Conservation (phyloP, 1,139 yeast species). For the Kodamaea sp. region DNA sequence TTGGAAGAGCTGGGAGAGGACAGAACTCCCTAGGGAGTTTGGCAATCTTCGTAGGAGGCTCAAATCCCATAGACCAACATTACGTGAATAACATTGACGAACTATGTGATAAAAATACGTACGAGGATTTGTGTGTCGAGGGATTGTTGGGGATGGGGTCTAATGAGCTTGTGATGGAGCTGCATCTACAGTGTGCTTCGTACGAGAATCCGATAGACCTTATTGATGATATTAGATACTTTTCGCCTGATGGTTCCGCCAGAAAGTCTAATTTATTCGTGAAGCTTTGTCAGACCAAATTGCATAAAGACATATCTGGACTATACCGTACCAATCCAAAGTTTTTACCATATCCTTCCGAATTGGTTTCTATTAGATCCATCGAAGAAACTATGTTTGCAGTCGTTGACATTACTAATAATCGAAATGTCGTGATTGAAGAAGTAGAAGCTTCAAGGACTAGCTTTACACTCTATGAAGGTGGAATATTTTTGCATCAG, state of each 20-base stretch:
- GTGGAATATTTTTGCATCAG: constrained; percentile 92
- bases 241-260: constrained; percentile 31
- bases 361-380: constrained; percentile 74
- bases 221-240: constrained; percentile 57
- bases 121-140: constrained; percentile 47
- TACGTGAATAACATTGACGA: constrained; percentile 72
- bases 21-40: constrained; percentile 61
- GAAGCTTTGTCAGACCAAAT: constrained; percentile 43
- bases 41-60: constrained; percentile 81
- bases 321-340: constrained; percentile 60
- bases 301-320: constrained; percentile 50
- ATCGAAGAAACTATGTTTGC: constrained; percentile 80
- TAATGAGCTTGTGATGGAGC: constrained; percentile 55
- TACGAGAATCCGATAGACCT: constrained; percentile 69
- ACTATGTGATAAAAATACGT: constrained; percentile 45
- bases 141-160: constrained; percentile 38
- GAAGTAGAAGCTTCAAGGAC: constrained; percentile 90
- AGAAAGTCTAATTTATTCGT: constrained; percentile 25
- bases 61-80: constrained; percentile 84
- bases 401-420: constrained; percentile 82
- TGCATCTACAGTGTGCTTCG: constrained; percentile 94
- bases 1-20: constrained; percentile 94
- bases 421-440: constrained; percentile 75
- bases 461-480: constrained; percentile 89
- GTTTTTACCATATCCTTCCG: constrained; percentile 80